Evolutionary conservation across 1,139 yeast genomes (phyloP).

Genomic region (Arxiozyma slooffiae): DNA sequence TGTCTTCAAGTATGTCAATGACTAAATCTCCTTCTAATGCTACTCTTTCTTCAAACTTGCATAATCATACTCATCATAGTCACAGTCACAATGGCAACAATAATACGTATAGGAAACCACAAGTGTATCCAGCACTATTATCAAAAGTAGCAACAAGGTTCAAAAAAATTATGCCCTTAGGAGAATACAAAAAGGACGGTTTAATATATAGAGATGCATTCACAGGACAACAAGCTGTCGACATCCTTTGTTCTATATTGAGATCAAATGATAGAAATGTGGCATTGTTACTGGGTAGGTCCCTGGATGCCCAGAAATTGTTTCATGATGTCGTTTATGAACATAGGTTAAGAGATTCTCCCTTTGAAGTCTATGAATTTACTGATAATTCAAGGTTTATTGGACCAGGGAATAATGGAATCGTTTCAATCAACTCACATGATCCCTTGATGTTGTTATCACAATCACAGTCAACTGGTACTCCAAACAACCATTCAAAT

Average conservation of each 20-base stretch:
- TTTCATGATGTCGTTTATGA: constrained; percentile 95
- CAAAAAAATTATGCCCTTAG: constrained; percentile 57
- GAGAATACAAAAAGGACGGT: constrained; percentile 87
- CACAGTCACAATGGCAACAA: constrained; percentile 11
- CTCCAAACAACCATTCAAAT: background rate
- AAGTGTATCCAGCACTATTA: constrained; percentile 73
- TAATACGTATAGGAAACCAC: constrained; percentile 21
- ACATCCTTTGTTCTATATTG: constrained; percentile 71
- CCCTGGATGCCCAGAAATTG: constrained; percentile 87
- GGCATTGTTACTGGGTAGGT: constrained; percentile 80
- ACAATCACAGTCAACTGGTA: background rate
- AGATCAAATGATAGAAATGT: constrained; percentile 85
- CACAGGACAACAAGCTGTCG: constrained; percentile 91
- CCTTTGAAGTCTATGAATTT: constrained; percentile 80
- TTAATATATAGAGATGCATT: constrained; percentile 89
- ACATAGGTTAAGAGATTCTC: constrained; percentile 81
- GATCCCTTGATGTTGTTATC: constrained; percentile 23
- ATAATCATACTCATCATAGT: constrained; percentile 7
- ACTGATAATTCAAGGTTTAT: constrained; percentile 40
- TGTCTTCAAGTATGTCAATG: constrained; percentile 7
- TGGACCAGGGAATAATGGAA: constrained; percentile 20
- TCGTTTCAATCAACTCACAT: constrained; percentile 11
- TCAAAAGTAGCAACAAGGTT: constrained; percentile 79
- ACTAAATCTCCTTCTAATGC: constrained; percentile 1
- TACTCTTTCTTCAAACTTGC: background rate